Percentiles rank a stretch among this genome's conserved stretches.
phyloP scores from a whole-genome alignment of 352 stramenopile genomes.

The Globisporangium uncinulatum region DNA sequence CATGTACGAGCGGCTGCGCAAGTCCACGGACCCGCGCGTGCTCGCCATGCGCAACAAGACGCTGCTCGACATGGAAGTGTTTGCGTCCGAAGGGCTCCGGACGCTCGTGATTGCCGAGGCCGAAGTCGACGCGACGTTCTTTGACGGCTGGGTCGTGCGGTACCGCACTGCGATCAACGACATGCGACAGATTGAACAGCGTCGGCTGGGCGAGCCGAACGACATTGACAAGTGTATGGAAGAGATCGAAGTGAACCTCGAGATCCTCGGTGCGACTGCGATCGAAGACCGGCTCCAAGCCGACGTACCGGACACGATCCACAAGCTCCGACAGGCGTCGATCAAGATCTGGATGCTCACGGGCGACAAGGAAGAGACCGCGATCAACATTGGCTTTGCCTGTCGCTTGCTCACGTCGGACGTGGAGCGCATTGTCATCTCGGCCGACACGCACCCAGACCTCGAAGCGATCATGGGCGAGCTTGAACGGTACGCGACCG shows the following conservation, averaged over 20 bases:
- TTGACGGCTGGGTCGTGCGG: conserved; percentile 52
- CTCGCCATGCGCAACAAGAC: conserved; percentile 58
- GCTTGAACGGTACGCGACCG: conserved; percentile 41
- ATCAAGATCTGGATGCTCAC: conserved; percentile 96
- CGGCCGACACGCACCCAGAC: conserved; percentile 67
- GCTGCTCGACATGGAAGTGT: conserved; percentile 84
- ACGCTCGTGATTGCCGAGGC: conserved; percentile 85
- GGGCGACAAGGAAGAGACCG: conserved; percentile 93
- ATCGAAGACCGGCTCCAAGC: conserved; percentile 94
- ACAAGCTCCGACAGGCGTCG: conserved; percentile 85
- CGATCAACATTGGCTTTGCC: conserved; percentile 95
- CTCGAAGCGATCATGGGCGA: conserved; percentile 55
- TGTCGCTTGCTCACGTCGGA: conserved; percentile 88
- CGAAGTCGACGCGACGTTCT: conserved; percentile 53
- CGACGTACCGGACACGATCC: conserved; percentile 90
- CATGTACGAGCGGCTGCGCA: conserved; percentile 78
- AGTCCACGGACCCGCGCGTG: conserved; percentile 37
- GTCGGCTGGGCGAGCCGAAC: conserved; percentile 65
- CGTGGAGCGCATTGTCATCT: conserved; percentile 88
- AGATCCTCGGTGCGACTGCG: conserved; percentile 88
- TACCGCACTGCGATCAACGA: conserved; percentile 81
- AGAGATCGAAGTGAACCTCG: conserved; percentile 83
- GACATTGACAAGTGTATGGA: conserved; percentile 81
- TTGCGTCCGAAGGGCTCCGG: conserved; percentile 83
- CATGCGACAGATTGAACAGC: conserved; percentile 82